A percentile compares a stretch with the other conserved stretches of the same genome.
Evolutionary conservation across 768 basidiomycete genomes (phyloP).

Genomic region (Amanita molliuscula): DNA sequence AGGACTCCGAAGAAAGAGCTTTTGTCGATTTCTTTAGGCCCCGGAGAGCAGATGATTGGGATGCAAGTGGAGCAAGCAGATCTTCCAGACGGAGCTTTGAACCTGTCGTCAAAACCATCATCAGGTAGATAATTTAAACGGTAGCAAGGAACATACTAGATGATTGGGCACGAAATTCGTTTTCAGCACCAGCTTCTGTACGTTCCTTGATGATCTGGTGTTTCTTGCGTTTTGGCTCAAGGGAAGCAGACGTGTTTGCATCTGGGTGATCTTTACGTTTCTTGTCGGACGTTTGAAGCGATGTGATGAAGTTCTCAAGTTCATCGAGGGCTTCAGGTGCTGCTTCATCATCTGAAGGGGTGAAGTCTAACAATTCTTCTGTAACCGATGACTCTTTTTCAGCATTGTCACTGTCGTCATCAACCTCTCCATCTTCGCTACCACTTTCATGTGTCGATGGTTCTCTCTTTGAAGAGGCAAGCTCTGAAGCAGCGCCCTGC

Average conservation of each 20-base stretch:
- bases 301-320: conserved; percentile 63
- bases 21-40: conserved; percentile 66
- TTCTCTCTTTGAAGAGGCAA: conserved; percentile 2
- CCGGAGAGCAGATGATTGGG: conserved; percentile 50
- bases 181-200: conserved; percentile 72
- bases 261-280: conserved; percentile 64
- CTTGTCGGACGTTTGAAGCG: conserved; percentile 45
- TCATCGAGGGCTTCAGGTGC: conserved; percentile 53
- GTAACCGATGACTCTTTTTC: conserved; percentile 30
- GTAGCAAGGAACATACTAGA: conserved; percentile 27
- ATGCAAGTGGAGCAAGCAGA: conserved; percentile 62
- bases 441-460: conserved; percentile 17
- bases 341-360: conserved; percentile 40
- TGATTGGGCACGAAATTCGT: conserved; percentile 59
- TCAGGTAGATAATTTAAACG: neutral
- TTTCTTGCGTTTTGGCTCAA: conserved; percentile 29
- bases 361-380: conserved; percentile 33
- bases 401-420: conserved; percentile 24
- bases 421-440: conserved; percentile 21
- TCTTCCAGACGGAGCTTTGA: conserved; percentile 59
- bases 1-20: conserved; percentile 39
- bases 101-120: conserved; percentile 21
- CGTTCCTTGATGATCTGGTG: conserved; percentile 58
- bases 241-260: conserved; percentile 13
- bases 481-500: conserved; percentile 19